Conservation (phyloP, 73 alveolate genomes). For the Paramecium caudatum region DNA sequence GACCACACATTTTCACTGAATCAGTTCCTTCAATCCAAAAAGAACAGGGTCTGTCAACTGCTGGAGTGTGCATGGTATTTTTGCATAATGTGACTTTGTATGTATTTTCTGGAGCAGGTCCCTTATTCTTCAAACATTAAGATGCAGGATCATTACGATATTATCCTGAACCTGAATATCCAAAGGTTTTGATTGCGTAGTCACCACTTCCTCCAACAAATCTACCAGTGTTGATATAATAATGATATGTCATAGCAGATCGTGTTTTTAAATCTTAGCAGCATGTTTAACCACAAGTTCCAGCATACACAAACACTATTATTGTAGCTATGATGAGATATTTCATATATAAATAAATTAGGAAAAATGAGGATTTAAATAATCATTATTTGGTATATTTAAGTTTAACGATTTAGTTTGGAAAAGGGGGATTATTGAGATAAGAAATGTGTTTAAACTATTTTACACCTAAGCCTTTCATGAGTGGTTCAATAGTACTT, state of each 20-base stretch:
- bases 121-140: slow-evolving; percentile 74
- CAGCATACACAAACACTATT: neutral
- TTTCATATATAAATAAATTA: neutral
- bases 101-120: slow-evolving; percentile 81
- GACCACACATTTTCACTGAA: slow-evolving; percentile 75
- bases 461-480: neutral
- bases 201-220: slow-evolving; percentile 79
- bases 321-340: neutral
- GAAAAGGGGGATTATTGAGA: neutral
- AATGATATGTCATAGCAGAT: slow-evolving; percentile 40
- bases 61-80: slow-evolving; percentile 76
- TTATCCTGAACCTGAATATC: slow-evolving; percentile 74
- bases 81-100: slow-evolving; percentile 77
- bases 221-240: slow-evolving; percentile 76
- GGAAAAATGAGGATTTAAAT: slow-evolving; percentile 6
- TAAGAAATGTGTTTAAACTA: slow-evolving; percentile 23
- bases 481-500: slow-evolving; percentile 23
- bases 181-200: slow-evolving; percentile 74
- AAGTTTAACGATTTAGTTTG: neutral
- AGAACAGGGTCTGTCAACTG: slow-evolving; percentile 78
- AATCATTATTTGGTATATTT: slow-evolving; percentile 21
- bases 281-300: slow-evolving; percentile 66
- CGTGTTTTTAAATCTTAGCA: slow-evolving; percentile 58
- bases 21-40: slow-evolving; percentile 73
- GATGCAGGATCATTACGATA: slow-evolving; percentile 76